phyloP scores from a whole-genome alignment of 2,329 filamentous ascomycete genomes.

The Alternaria longipes region DNA sequence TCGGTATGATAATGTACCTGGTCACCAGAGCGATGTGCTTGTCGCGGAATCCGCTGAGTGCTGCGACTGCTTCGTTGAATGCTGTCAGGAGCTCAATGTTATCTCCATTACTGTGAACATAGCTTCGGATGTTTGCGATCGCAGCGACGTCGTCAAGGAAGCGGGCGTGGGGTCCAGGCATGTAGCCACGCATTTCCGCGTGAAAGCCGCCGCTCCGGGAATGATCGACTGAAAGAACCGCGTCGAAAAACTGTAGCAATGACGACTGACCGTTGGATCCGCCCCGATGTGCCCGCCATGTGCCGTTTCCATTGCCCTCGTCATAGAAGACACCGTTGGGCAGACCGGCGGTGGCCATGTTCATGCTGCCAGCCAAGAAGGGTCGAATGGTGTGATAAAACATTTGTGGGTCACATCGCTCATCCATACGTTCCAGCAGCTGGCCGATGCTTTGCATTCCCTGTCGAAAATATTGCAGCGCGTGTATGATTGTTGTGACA shows the following conservation, averaged over 20 bases:
- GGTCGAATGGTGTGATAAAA: slow-evolving; percentile 65
- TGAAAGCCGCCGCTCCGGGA: slow-evolving; percentile 47
- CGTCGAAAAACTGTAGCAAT: slow-evolving; percentile 63
- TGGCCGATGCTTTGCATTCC: slow-evolving; percentile 53
- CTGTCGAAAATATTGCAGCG: slow-evolving; percentile 53
- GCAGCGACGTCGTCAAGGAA: slow-evolving; percentile 59
- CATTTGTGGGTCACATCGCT: slow-evolving; percentile 57
- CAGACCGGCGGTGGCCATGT: slow-evolving; percentile 62
- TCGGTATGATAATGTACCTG: slow-evolving; percentile 61
- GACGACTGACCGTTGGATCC: slow-evolving; percentile 66
- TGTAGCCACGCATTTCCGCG: slow-evolving; percentile 63
- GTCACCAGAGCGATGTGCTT: slow-evolving; percentile 64
- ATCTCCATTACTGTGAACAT: slow-evolving; percentile 47
- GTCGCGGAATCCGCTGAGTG: slow-evolving; percentile 59
- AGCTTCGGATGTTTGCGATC: slow-evolving; percentile 58
- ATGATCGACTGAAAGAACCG: slow-evolving; percentile 62
- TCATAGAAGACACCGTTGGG: slow-evolving; percentile 64
- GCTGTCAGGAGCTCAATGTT: slow-evolving; percentile 51
- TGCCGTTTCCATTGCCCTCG: slow-evolving; percentile 57
- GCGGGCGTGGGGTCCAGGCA: slow-evolving; percentile 62
- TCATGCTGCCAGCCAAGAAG: slow-evolving; percentile 63
- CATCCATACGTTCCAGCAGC: slow-evolving; percentile 62
- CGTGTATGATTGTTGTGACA: slow-evolving; percentile 47
- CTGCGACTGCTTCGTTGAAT: slow-evolving; percentile 58
- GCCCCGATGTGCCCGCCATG: slow-evolving; percentile 62